A percentile compares a stretch with the other conserved stretches of the same genome.
Conservation (phyloP, 1,284 basidiomycete genomes). For the Heterobasidion occidentale region DNA sequence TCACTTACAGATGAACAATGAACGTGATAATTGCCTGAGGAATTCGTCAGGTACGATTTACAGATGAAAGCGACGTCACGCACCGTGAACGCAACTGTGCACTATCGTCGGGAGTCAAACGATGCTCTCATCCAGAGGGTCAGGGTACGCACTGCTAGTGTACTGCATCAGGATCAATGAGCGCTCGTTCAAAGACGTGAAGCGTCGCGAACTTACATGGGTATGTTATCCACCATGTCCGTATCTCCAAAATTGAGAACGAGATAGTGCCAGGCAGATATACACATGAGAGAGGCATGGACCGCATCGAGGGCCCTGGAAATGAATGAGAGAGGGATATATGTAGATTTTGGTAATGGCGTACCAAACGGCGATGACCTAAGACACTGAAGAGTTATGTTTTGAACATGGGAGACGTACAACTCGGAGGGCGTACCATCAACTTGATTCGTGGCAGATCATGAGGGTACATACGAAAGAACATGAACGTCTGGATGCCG, state of each 20-base stretch:
- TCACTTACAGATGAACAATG: slow-evolving; percentile 30
- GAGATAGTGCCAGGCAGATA: slow-evolving; percentile 30
- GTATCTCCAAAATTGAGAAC: slow-evolving; percentile 29
- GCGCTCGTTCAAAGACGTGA: background rate
- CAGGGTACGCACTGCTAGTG: slow-evolving; percentile 30
- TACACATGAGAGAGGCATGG: slow-evolving; percentile 30
- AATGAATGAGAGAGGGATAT: background rate
- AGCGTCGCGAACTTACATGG: slow-evolving; percentile 22
- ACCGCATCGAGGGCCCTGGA: slow-evolving; percentile 24
- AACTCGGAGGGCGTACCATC: slow-evolving; percentile 9
- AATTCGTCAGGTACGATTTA: background rate
- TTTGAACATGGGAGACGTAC: background rate
- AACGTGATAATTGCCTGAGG: slow-evolving; percentile 28
- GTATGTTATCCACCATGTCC: slow-evolving; percentile 24
- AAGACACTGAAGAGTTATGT: background rate
- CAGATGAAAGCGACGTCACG: slow-evolving; percentile 5
- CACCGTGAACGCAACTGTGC: slow-evolving; percentile 39
- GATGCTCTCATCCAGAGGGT: background rate
- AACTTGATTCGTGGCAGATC: slow-evolving; percentile 11
- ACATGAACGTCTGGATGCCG: slow-evolving; percentile 14
- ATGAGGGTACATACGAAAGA: slow-evolving; percentile 13
- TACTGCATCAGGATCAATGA: slow-evolving; percentile 19
- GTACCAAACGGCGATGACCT: slow-evolving; percentile 7
- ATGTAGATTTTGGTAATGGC: background rate
- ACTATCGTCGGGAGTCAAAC: slow-evolving; percentile 19